Conservation (phyloP, 73 alveolate species). For the Tetrahymena malaccensis region DNA sequence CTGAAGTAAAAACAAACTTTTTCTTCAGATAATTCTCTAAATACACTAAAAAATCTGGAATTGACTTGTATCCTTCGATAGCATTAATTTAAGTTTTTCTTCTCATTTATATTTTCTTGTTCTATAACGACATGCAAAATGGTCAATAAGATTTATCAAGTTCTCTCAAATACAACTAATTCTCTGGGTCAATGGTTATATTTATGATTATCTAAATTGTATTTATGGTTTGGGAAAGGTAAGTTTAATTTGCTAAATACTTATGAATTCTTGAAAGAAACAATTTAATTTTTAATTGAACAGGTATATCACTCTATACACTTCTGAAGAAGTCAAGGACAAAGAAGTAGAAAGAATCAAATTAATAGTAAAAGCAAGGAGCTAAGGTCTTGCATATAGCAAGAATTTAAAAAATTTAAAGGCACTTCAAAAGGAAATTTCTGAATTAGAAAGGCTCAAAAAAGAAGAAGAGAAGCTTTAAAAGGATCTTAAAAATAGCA, state of each 20-base stretch:
- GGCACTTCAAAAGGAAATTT: neutral
- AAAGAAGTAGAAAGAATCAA: neutral
- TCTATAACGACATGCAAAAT: neutral
- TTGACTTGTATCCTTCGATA: neutral
- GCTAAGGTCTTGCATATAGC: neutral
- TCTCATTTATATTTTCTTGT: neutral
- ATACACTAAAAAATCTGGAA: neutral
- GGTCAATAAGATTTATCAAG: neutral
- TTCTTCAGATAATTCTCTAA: neutral
- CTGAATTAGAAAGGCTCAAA: neutral
- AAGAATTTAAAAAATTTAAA: neutral
- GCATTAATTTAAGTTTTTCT: neutral
- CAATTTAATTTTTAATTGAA: neutral
- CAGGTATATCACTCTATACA: neutral
- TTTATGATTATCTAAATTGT: neutral
- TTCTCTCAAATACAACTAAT: neutral
- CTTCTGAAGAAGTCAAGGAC: neutral
- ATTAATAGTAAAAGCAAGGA: neutral
- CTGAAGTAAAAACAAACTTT: neutral
- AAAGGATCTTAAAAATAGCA: neutral
- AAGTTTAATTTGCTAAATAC: neutral
- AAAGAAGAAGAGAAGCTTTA: neutral
- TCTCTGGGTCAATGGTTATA: neutral
- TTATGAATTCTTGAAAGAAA: no score
- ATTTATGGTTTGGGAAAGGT: neutral